Evolutionary conservation across 2,329 filamentous ascomycete genomes (phyloP).

Genomic region (Pseudogymnoascus sp.): DNA sequence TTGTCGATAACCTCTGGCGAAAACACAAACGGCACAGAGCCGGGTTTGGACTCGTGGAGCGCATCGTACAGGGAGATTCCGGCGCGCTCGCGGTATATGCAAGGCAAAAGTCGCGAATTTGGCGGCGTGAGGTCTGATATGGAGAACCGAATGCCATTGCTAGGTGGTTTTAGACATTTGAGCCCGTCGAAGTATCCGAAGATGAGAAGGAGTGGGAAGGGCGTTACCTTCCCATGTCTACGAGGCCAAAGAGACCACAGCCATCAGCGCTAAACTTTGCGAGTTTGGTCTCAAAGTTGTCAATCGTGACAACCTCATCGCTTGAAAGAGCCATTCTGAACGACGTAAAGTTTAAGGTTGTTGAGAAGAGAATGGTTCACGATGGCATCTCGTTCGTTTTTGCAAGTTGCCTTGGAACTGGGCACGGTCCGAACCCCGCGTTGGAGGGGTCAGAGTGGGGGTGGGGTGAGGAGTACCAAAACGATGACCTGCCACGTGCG

Average conservation of each 20-base stretch:
- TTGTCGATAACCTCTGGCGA: conserved; percentile 50
- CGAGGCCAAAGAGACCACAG: conserved; percentile 26
- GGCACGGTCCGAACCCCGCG: background rate
- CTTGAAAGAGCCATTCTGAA: conserved; percentile 17
- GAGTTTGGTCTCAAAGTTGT: conserved; percentile 26
- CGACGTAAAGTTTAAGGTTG: background rate
- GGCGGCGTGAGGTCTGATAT: conserved; percentile 73
- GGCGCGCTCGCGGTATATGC: conserved; percentile 70
- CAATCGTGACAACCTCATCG: conserved; percentile 24
- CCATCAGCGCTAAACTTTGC: conserved; percentile 18
- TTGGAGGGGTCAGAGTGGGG: conserved; percentile 1
- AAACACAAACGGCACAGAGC: conserved; percentile 34
- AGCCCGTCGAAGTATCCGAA: background rate
- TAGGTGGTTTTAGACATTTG: conserved; percentile 29
- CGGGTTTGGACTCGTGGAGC: conserved; percentile 44
- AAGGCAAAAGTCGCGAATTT: conserved; percentile 64
- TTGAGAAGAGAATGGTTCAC: background rate
- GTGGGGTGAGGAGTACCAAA: background rate
- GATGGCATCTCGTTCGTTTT: background rate
- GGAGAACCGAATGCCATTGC: conserved; percentile 90
- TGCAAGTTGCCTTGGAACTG: background rate
- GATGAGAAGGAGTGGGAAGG: background rate
- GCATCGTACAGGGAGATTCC: conserved; percentile 85
- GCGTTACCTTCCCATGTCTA: conserved; percentile 31
- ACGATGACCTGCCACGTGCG: background rate